These are phyloP conservation scores for Gynandropsis gynandra DNA, from an alignment of 345 rosid genomes.

Conservation along the genomic window DNA sequence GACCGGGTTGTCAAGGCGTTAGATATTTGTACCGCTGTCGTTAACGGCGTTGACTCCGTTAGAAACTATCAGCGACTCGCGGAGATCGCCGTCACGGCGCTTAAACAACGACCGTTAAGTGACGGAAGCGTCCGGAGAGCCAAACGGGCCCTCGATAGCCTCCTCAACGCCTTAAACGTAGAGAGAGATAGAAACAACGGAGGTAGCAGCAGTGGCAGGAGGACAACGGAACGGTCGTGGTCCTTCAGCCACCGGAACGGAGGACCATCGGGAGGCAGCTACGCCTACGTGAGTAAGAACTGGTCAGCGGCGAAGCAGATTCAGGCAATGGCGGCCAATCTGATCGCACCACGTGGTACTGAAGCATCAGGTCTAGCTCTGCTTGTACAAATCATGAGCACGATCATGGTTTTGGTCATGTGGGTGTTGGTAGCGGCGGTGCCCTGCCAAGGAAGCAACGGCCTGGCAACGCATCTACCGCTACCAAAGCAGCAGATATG, in stretches of 20 bases:
- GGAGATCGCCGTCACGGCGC: slow-evolving; percentile 63
- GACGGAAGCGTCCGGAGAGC: slow-evolving; percentile 82
- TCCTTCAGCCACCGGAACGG: slow-evolving; percentile 63
- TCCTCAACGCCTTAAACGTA: slow-evolving; percentile 40
- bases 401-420: slow-evolving; percentile 52
- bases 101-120: slow-evolving; percentile 54
- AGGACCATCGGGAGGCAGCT: slow-evolving; percentile 32
- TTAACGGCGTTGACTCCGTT: slow-evolving; percentile 59
- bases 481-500: slow-evolving; percentile 72
- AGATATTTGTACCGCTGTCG: slow-evolving; percentile 73
- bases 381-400: slow-evolving; percentile 60
- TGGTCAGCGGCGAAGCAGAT: slow-evolving; percentile 95
- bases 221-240: slow-evolving; percentile 51
- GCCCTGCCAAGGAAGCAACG: slow-evolving; percentile 83
- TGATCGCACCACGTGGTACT: slow-evolving; percentile 59
- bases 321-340: slow-evolving; percentile 71
- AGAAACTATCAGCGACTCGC: slow-evolving; percentile 60
- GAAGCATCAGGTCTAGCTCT: slow-evolving; percentile 48
- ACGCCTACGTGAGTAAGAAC: slow-evolving; percentile 50
- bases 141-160: slow-evolving; percentile 48
- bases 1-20: slow-evolving; percentile 74
- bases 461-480: slow-evolving; percentile 46
- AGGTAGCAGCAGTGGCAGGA: slow-evolving; percentile 11
- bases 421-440: slow-evolving; percentile 74
- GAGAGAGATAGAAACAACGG: slow-evolving; percentile 36